Percentiles rank a stretch among this genome's conserved stretches.
Evolutionary conservation across 768 basidiomycete genomes (phyloP).

Genomic region (Amylocystis lapponica): DNA sequence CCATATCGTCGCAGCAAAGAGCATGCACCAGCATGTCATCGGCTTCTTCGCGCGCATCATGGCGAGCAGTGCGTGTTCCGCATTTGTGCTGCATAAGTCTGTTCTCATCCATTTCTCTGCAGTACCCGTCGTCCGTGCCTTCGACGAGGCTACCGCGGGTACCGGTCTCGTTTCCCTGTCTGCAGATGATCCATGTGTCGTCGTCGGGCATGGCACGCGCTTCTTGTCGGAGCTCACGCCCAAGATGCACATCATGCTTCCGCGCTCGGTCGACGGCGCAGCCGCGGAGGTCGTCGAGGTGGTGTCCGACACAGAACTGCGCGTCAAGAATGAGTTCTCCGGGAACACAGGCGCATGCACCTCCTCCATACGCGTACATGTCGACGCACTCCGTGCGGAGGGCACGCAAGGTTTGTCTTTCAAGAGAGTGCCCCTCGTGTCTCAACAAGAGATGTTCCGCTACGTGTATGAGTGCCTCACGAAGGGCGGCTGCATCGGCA

Average conservation of each 20-base stretch:
- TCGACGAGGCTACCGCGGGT: constrained; percentile 81
- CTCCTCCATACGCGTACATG: constrained; percentile 56
- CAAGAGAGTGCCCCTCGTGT: constrained; percentile 82
- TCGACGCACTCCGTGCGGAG: constrained; percentile 49
- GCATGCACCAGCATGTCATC: constrained; percentile 72
- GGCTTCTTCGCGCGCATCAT: constrained; percentile 75
- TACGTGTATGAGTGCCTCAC: constrained; percentile 85
- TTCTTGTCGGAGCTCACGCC: constrained; percentile 69
- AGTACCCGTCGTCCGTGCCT: constrained; percentile 94
- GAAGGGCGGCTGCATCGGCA: constrained; percentile 87
- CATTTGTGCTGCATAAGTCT: not conserved
- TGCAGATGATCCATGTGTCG: constrained; percentile 66
- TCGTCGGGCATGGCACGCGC: constrained; percentile 74
- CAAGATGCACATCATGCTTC: constrained; percentile 81
- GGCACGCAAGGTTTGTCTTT: constrained; percentile 64
- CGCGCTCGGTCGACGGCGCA: constrained; percentile 69
- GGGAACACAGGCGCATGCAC: constrained; percentile 74
- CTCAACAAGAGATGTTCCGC: constrained; percentile 95
- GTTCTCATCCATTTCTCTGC: constrained; percentile 18
- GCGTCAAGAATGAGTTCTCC: constrained; percentile 81
- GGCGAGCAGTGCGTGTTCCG: constrained; percentile 69
- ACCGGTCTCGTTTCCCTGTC: constrained; percentile 69
- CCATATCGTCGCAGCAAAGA: constrained; percentile 86
- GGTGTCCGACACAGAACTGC: constrained; percentile 80
- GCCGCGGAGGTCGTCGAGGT: constrained; percentile 85